Base-by-base conservation (phyloP, 352 stramenopile genomes). In the Pythium folliculosum region DNA sequence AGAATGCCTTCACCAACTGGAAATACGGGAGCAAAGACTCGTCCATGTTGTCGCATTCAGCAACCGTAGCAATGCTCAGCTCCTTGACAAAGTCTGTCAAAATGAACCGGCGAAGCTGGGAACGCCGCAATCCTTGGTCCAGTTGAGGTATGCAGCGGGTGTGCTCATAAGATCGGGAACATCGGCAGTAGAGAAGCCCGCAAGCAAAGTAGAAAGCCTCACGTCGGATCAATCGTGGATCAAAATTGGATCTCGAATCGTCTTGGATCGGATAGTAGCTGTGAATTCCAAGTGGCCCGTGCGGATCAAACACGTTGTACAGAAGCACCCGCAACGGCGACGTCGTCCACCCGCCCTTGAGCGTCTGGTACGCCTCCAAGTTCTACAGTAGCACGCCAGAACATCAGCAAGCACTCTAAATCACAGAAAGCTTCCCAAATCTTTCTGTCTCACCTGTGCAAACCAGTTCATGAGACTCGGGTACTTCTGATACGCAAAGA, bases 391-490 rank as follows among this genome's bases (percentile, higher is more conserved):
- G 0, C 3, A 19, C 14, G 1, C 14, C 3, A 50, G 19, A 14
- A 50, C 12, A 27, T 27, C 38, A 19, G 49, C 10, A 55, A 54
- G 4, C 19, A 19, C 16, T 14, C 16, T 27, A n/a, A 5, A 47
- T 40, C 25, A 30, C 1, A 25, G 12, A 23, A 7, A 21, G 9
- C 9, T 3, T n/a, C 13, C 12, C 14, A 21, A 47, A 17, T 13
- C 10, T 43, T 43, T 43, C 40, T 22, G 40, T 16, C 65, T 30
- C 76, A 94, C 88, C 82, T 88, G 78, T 38, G 84, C 83, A 63
- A 95, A 92, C 88, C 88, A 96, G 50, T 90, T 72, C 1, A 96
- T 57, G 25, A 96, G 76, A 37, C 83, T 90, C 22, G 88, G 86
- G 35, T 94, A 93, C 55, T 92, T 92, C 51, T 93, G 83, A 5